Evolutionary conservation across 495 filamentous ascomycete species (phyloP), one percentile per base, ranked within the genome.

Genomic region (Xylaria nigripes): DNA sequence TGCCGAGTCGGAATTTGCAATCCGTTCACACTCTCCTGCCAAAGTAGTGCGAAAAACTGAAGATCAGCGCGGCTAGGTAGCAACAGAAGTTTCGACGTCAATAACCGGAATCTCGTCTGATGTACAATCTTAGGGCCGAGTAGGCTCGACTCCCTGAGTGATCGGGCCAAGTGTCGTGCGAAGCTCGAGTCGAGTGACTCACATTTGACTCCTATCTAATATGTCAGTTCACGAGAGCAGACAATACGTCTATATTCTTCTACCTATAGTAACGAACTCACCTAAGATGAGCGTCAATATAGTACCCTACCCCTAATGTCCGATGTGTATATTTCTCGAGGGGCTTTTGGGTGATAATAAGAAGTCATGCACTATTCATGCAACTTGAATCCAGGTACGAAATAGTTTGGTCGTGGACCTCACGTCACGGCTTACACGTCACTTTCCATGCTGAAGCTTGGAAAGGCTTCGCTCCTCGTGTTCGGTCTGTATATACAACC

Each of bases 31-130:
- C 65, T 73, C 57, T 81, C 75, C 51, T 83, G 80, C 71, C 78
- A 82, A 0, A 82, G 63, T 7, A 83, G 66, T 0, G 81, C 83
- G 45, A 82, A 73, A 21, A 78, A 74, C 29, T 81, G 77, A 9
- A 83, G 67, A 56, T 84, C 80, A 1, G 80, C 82, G 41, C 83
- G 80, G 4, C 73, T 78, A 45, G 79, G 79, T 18, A 82, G 71
- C 73, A 8, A 78, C 76, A 38, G 72, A 61, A n/a, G 56, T 54
- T 1, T 62, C 47, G 4, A 80, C 63, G 54, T 81, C 77, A 47
- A 80, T 76, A 24, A 82, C 64, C 0, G 80, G 80, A 46, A 84
- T 80, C 61, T 82, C 80, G 27, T 81, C 76, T n/a, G 64, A 50
- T 25, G 70, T 72, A 40, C 70, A 72, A 45, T 70, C 61, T 50